These are phyloP conservation scores for Takakia lepidozioides DNA, from an alignment of 225 moss, liverwort and hornwort species.

Conservation along the genomic window DNA sequence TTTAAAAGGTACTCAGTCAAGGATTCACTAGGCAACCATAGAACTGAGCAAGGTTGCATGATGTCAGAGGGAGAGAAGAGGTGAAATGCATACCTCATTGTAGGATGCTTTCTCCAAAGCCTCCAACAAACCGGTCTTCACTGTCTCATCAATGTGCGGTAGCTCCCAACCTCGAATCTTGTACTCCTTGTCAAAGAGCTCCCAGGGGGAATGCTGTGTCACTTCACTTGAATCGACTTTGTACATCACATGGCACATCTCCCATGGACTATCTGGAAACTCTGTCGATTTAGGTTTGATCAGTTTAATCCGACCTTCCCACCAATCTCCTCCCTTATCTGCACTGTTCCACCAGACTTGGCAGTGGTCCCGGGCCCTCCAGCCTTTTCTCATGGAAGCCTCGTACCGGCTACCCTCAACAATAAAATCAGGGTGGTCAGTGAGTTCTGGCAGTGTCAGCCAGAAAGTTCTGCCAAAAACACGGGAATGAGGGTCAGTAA, in stretches of 20 bases:
- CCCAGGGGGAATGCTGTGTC: slow-evolving; percentile 83
- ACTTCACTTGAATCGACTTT: slow-evolving; percentile 44
- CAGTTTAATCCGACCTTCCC: slow-evolving; percentile 79
- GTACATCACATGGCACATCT: slow-evolving; percentile 60
- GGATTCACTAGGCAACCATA: too few species aligned
- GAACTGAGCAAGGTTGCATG: too few species aligned
- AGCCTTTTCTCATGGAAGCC: slow-evolving; percentile 62
- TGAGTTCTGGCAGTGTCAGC: slow-evolving; percentile 76
- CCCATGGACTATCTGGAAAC: slow-evolving; percentile 93
- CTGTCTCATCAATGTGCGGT: slow-evolving; percentile 35
- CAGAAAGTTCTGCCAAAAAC: slow-evolving; percentile 52
- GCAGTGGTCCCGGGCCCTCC: slow-evolving; percentile 84
- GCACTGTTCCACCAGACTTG: slow-evolving; percentile 90
- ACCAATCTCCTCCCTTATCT: slow-evolving; percentile 70
- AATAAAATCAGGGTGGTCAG: slow-evolving; percentile 80
- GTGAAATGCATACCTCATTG: slow-evolving; percentile 22
- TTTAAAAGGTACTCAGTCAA: too few species aligned
- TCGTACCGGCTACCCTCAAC: slow-evolving; percentile 88
- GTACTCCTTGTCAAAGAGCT: slow-evolving; percentile 69
- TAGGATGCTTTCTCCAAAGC: slow-evolving; percentile 17
- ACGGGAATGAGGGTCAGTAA: slow-evolving; percentile 43
- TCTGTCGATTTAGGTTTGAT: slow-evolving; percentile 56
- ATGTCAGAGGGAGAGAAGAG: not conserved
- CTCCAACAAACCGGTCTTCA: slow-evolving; percentile 20
- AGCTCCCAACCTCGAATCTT: slow-evolving; percentile 55